These are phyloP conservation scores for Wickerhamomyces tratensis DNA, from an alignment of 805 yeast genomes.

Conservation along the genomic window DNA sequence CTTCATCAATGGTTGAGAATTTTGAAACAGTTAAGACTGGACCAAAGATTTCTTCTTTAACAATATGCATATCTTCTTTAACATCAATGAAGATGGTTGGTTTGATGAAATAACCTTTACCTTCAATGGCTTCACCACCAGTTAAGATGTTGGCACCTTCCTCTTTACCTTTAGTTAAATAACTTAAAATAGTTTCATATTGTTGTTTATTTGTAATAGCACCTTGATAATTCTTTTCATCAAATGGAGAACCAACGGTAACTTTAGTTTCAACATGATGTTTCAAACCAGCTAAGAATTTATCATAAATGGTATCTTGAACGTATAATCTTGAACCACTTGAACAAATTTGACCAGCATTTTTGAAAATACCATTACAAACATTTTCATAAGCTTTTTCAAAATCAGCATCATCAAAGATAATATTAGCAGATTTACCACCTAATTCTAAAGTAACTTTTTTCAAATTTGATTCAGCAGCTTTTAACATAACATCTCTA, in stretches of 20 bases:
- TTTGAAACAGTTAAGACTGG: constrained; percentile 68
- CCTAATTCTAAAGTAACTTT: constrained; percentile 77
- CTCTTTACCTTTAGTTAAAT: constrained; percentile 55
- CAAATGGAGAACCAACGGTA: constrained; percentile 72
- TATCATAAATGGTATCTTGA: constrained; percentile 64
- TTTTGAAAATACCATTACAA: constrained; percentile 62
- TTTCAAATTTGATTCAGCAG: constrained; percentile 65
- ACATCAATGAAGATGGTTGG: constrained; percentile 73
- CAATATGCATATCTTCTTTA: constrained; percentile 49
- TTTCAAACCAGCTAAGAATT: constrained; percentile 48
- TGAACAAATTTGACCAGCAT: constrained; percentile 78
- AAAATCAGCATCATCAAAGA: constrained; percentile 60
- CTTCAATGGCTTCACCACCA: constrained; percentile 61
- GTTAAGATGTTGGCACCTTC: constrained; percentile 60
- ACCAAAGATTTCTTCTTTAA: constrained; percentile 70
- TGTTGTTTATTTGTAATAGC: constrained; percentile 68
- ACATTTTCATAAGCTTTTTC: constrained; percentile 37
- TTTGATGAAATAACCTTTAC: constrained; percentile 60
- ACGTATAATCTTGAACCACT: constrained; percentile 76
- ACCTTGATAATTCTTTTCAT: constrained; percentile 59
- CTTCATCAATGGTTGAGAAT: constrained; percentile 61
- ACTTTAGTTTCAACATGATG: constrained; percentile 41
- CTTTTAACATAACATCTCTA: constrained; percentile 57
- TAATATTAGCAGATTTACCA: constrained; percentile 75
- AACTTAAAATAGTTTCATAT: constrained; percentile 57